phyloP scores from a whole-genome alignment of 495 filamentous ascomycete genomes.

The Aspergillus ellipticus region DNA sequence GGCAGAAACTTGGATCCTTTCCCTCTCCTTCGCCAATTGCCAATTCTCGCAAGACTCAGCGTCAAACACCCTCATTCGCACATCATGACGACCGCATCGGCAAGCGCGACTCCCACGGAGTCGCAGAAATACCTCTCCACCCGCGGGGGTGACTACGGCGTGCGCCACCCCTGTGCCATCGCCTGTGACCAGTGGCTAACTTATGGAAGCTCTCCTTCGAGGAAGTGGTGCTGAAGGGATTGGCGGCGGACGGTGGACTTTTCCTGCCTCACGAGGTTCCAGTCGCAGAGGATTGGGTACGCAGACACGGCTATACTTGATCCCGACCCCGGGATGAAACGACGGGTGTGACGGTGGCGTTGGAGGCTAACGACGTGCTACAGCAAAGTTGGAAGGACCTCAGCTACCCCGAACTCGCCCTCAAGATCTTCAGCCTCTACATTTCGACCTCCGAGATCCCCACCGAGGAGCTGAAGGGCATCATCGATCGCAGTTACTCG shows the following conservation, averaged over 20 bases:
- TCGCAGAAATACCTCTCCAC: constrained; percentile 82
- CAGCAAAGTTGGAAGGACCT: constrained; percentile 83
- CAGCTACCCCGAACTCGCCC: constrained; percentile 74
- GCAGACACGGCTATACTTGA: too few species aligned
- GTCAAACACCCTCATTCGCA: too few species aligned
- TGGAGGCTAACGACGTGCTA: too few species aligned
- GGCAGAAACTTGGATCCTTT: too few species aligned
- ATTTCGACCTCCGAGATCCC: constrained; percentile 83
- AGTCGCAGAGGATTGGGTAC: constrained; percentile 21
- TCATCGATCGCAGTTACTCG: constrained; percentile 76
- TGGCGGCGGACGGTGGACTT: constrained; percentile 83
- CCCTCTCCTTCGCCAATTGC: too few species aligned
- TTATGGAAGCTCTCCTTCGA: constrained; percentile 84
- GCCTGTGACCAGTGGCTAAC: neutral
- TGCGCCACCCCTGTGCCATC: constrained; percentile 31
- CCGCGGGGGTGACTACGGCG: constrained; percentile 73
- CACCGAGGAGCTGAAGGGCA: constrained; percentile 67
- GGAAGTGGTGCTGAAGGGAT: constrained; percentile 83
- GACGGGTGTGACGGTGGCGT: too few species aligned
- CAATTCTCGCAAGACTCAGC: too few species aligned
- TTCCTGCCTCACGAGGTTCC: constrained; percentile 84
- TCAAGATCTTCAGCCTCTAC: constrained; percentile 68
- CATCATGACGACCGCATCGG: too few species aligned
- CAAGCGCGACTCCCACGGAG: too few species aligned
- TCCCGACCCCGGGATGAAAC: too few species aligned